These are phyloP conservation scores for Hypoxylon fragiforme DNA, from an alignment of 495 filamentous ascomycete species.

Conservation along the genomic window DNA sequence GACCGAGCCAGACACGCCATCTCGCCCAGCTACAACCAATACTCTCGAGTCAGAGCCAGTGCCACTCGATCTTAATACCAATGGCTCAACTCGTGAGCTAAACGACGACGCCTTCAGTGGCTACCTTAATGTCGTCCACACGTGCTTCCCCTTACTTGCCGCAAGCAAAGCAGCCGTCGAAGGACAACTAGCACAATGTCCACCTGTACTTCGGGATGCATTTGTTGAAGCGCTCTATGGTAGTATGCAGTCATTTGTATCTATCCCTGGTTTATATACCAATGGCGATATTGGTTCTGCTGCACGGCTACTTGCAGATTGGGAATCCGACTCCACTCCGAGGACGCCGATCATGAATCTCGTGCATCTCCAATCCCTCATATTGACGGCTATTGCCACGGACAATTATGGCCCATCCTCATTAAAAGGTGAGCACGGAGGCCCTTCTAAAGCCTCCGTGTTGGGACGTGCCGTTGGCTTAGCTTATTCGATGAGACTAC, in stretches of 20 bases:
- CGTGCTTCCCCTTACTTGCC: constrained; percentile 73
- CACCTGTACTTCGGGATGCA: constrained; percentile 64
- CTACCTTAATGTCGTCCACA: constrained; percentile 73
- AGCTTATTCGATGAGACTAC: constrained; percentile 61
- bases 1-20: constrained; percentile 31
- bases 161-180: constrained; percentile 65
- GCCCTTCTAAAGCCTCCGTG: constrained; percentile 45
- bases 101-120: constrained; percentile 57
- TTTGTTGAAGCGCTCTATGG: constrained; percentile 71
- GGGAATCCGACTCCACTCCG: constrained; percentile 54
- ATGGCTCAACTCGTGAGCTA: constrained; percentile 41
- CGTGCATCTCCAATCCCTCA: constrained; percentile 63
- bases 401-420: constrained; percentile 51
- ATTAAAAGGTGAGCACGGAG: constrained; percentile 37
- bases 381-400: constrained; percentile 63
- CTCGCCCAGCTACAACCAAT: constrained; percentile 37
- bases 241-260: constrained; percentile 59
- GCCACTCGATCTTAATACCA: constrained; percentile 34
- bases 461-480: constrained; percentile 62
- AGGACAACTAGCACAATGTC: constrained; percentile 63
- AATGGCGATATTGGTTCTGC: constrained; percentile 48
- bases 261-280: constrained; percentile 43
- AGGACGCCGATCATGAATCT: constrained; percentile 56
- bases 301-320: constrained; percentile 54
- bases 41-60: constrained; percentile 39